Base-by-base conservation (phyloP, 805 yeast genomes). In the Wickerhamia fluorescens region DNA sequence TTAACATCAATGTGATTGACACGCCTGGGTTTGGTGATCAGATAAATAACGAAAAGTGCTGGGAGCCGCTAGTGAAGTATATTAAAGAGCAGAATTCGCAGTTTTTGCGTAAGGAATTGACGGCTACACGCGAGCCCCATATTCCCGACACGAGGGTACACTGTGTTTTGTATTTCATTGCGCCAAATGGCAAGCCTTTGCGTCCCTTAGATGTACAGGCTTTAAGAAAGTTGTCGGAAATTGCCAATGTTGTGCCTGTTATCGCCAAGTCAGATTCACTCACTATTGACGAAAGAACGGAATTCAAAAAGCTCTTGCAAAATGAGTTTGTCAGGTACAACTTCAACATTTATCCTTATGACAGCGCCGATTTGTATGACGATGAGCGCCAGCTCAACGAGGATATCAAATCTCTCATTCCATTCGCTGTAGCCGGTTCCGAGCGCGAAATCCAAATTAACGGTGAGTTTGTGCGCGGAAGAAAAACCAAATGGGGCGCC, bases 1-100 rank as follows among this genome's bases (percentile, higher is more conserved):
- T 92, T 53, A 80, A 80, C 47, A 64, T 92, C 40, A 88, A 86
- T 46, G 77, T 92, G 32, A 84, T 92, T 51, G 98, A 92, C 54
- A 92, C 98, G 3, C 97, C 97, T 13, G 97, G 97, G 10, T 92
- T 86, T 66, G 97, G 96, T 22, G 98, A 92, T 66, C 95, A 84
- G 61, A 82, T 92, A 42, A 84, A 87, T 63, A 88, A 88, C 58
- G 94, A 84, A 47, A 83, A 81, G 58, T 87, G 94, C 59, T 89
- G 96, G 96, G 97, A 88, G 46, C 96, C 96, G 30, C 78, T 88
- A 38, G 79, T 88, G 41, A 86, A 85, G 59, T 88, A 87, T 61
- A 85, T 88, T 53, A 88, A 88, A 61, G 96, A 88, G 58, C 96
- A 88, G 61, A 94, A 88, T 56, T 81, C 94, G 24, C 78, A 78